Evolutionary conservation across 768 basidiomycete genomes (phyloP).

Genomic region (Termitomyces sp.): DNA sequence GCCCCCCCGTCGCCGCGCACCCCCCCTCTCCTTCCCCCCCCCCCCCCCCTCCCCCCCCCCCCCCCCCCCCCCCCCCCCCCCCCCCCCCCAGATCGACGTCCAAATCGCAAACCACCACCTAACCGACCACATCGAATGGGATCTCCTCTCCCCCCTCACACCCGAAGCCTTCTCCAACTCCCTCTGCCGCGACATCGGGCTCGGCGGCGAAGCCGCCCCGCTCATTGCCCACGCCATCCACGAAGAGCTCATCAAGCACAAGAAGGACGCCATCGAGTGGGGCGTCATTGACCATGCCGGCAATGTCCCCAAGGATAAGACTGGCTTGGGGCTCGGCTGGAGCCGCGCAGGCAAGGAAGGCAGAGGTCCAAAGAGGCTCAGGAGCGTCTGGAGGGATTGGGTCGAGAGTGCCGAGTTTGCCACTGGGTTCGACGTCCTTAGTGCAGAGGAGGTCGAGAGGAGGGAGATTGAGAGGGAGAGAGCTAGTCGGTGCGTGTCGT

Average conservation of each 20-base stretch:
- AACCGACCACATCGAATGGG: constrained; percentile 97
- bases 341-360: constrained; percentile 74
- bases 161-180: constrained; percentile 79
- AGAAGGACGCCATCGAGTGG: constrained; percentile 92
- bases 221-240: constrained; percentile 91
- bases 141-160: constrained; percentile 87
- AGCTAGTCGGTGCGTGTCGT: constrained; percentile 50
- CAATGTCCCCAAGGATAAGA: constrained; percentile 66
- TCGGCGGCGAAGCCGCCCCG: constrained; percentile 83
- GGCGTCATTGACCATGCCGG: constrained; percentile 55
- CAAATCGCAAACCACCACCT: constrained; percentile 91
- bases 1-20: too few relatives aligned
- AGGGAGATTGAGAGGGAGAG: constrained; percentile 85
- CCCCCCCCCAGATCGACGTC: constrained; percentile 74
- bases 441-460: constrained; percentile 85
- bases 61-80: too few relatives aligned
- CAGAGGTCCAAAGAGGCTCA: constrained; percentile 72
- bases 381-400: constrained; percentile 96
- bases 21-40: too few relatives aligned
- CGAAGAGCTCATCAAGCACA: constrained; percentile 93
- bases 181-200: constrained; percentile 81
- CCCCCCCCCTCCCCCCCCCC: too few relatives aligned
- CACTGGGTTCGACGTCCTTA: constrained; percentile 83
- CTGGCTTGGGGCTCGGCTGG: constrained; percentile 73
- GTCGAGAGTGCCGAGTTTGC: constrained; percentile 85